Evolutionary conservation across 2,329 filamentous ascomycete genomes (phyloP).

Genomic region (Myotisia sp.): DNA sequence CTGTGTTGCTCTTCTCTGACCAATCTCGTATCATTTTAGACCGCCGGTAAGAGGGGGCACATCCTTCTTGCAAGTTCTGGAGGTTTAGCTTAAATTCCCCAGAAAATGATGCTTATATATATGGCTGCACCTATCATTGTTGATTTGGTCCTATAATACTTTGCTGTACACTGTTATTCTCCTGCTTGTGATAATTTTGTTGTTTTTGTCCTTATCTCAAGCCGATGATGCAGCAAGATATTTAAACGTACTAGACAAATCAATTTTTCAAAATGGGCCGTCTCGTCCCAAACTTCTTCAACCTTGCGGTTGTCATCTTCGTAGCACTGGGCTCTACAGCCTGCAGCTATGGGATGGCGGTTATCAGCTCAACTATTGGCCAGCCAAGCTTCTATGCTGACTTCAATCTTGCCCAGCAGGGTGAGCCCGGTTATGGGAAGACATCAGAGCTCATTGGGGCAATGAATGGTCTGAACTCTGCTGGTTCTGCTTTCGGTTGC

Average conservation of each 20-base stretch:
- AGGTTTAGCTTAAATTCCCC: background rate
- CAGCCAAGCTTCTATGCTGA: slow-evolving; percentile 34
- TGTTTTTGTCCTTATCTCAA: background rate
- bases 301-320: slow-evolving; percentile 21
- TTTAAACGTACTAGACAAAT: background rate
- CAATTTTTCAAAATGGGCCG: slow-evolving; percentile 7
- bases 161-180: background rate
- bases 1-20: no score
- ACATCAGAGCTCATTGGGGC: slow-evolving; percentile 32
- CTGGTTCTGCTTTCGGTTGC: slow-evolving; percentile 28
- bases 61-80: background rate
- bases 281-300: slow-evolving; percentile 18
- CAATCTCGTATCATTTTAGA: no score
- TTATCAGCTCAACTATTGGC: slow-evolving; percentile 33
- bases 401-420: slow-evolving; percentile 26
- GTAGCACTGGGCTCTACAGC: slow-evolving; percentile 23
- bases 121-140: background rate
- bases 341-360: slow-evolving; percentile 22
- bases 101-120: background rate
- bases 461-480: slow-evolving; percentile 33
- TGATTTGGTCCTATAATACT: background rate
- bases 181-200: no score
- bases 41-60: background rate
- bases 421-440: slow-evolving; percentile 28
- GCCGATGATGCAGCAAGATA: background rate